A percentile compares a stretch with the other conserved stretches of the same genome.
Conservation (phyloP, 163 green algal species). For the Trebouxia gelatinosa region DNA sequence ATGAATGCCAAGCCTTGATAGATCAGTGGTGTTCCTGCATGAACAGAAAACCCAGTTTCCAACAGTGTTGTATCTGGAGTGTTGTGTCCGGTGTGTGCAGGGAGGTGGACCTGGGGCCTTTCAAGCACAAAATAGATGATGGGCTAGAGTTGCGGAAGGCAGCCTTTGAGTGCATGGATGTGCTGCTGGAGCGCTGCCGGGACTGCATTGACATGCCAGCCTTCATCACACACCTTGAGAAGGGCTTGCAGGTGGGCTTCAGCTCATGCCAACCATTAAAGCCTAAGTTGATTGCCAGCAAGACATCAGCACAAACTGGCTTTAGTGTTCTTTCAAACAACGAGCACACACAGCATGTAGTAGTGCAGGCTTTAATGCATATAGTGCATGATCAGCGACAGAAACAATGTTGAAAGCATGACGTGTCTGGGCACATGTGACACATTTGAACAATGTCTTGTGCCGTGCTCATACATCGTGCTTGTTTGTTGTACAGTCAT, state of each 20-base stretch:
- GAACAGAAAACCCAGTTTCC: not conserved
- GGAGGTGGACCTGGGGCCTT: constrained; percentile 91
- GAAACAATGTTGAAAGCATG: too few species aligned
- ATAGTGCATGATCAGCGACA: too few species aligned
- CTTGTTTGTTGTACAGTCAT: too few species aligned
- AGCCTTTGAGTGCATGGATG: constrained; percentile 91
- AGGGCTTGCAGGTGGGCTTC: constrained; percentile 67
- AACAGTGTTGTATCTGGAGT: not conserved
- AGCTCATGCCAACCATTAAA: too few species aligned
- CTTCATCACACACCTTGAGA: constrained; percentile 61
- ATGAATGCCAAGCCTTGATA: not conserved
- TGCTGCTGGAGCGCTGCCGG: constrained; percentile 72
- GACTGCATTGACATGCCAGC: constrained; percentile 43
- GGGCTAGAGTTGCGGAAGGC: constrained; percentile 95
- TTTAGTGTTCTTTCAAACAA: too few species aligned
- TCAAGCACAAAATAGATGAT: constrained; percentile 96
- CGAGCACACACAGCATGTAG: too few species aligned
- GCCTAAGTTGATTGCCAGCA: too few species aligned
- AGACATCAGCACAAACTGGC: too few species aligned
- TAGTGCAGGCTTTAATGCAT: too few species aligned
- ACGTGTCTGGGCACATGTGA: too few species aligned
- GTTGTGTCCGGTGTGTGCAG: constrained; percentile 38
- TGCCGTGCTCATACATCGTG: too few species aligned
- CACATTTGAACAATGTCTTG: too few species aligned
- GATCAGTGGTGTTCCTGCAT: not conserved